Evolutionary conservation across 352 stramenopile genomes (phyloP).

Genomic region (Plasmopara muralis): DNA sequence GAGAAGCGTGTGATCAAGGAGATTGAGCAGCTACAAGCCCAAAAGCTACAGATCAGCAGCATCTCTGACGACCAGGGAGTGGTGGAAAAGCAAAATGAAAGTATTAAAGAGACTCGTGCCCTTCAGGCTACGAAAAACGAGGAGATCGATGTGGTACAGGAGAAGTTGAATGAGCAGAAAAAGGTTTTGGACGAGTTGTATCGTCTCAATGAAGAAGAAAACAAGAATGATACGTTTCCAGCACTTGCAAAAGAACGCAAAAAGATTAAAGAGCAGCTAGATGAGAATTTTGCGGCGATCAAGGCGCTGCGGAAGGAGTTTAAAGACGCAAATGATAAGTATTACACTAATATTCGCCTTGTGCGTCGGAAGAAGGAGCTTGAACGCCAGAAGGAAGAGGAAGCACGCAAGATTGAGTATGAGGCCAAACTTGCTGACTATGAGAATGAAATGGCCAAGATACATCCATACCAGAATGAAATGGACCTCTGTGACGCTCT

Average conservation of each 20-base stretch:
- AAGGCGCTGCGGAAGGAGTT: slow-evolving; percentile 87
- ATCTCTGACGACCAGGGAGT: slow-evolving; percentile 75
- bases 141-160: slow-evolving; percentile 91
- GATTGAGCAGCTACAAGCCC: slow-evolving; percentile 87
- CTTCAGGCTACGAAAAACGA: slow-evolving; percentile 88
- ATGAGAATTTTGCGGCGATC: slow-evolving; percentile 82
- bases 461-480: slow-evolving; percentile 95
- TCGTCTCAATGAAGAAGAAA: slow-evolving; percentile 86
- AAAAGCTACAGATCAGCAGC: slow-evolving; percentile 86
- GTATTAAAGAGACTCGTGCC: slow-evolving; percentile 67
- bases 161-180: slow-evolving; percentile 88
- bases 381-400: slow-evolving; percentile 77
- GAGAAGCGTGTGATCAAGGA: slow-evolving; percentile 98
- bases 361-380: slow-evolving; percentile 83
- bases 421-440: slow-evolving; percentile 95
- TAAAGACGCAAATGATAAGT: slow-evolving; percentile 91
- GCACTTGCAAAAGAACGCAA: slow-evolving; percentile 81
- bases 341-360: slow-evolving; percentile 88
- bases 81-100: slow-evolving; percentile 77
- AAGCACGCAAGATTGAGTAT: slow-evolving; percentile 76
- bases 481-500: slow-evolving; percentile 94
- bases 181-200: slow-evolving; percentile 85
- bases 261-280: slow-evolving; percentile 88
- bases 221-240: slow-evolving; percentile 81
- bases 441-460: slow-evolving; percentile 93